These are phyloP conservation scores for Myxozyma vanderwaltii DNA, from an alignment of 805 yeast species.

Conservation along the genomic window DNA sequence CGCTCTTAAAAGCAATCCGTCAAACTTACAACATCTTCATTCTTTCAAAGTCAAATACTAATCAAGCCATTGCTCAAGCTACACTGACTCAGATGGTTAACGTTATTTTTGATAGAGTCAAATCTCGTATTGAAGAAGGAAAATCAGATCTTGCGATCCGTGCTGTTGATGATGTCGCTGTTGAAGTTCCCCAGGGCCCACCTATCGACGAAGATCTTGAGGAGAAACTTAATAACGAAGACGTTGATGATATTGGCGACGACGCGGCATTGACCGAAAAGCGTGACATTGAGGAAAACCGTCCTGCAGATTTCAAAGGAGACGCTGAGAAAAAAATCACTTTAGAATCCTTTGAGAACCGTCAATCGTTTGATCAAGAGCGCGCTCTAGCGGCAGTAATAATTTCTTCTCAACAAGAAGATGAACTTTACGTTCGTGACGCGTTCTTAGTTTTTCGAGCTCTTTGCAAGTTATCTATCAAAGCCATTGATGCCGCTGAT, in stretches of 20 bases:
- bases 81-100: constrained; percentile 87
- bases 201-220: constrained; percentile 9
- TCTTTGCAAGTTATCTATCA: constrained; percentile 89
- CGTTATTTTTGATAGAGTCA: constrained; percentile 77
- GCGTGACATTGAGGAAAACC: background rate
- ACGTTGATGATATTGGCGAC: constrained; percentile 27
- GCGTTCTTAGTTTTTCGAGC: constrained; percentile 92
- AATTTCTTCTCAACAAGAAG: constrained; percentile 52
- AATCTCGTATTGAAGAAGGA: constrained; percentile 39
- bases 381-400: constrained; percentile 40
- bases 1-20: constrained; percentile 84
- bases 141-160: background rate
- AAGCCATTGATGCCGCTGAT: constrained; percentile 61
- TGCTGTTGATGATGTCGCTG: constrained; percentile 21
- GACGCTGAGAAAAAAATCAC: constrained; percentile 35
- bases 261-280: constrained; percentile 7
- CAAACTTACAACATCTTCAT: constrained; percentile 92
- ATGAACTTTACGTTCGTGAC: constrained; percentile 77
- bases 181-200: constrained; percentile 24
- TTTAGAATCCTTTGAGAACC: constrained; percentile 40
- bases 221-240: constrained; percentile 6
- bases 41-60: constrained; percentile 74
- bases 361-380: constrained; percentile 39
- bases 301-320: background rate
- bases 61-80: constrained; percentile 95